Evolutionary conservation across 2,329 filamentous ascomycete genomes (phyloP).

Genomic region (Atkinsonella texensis): DNA sequence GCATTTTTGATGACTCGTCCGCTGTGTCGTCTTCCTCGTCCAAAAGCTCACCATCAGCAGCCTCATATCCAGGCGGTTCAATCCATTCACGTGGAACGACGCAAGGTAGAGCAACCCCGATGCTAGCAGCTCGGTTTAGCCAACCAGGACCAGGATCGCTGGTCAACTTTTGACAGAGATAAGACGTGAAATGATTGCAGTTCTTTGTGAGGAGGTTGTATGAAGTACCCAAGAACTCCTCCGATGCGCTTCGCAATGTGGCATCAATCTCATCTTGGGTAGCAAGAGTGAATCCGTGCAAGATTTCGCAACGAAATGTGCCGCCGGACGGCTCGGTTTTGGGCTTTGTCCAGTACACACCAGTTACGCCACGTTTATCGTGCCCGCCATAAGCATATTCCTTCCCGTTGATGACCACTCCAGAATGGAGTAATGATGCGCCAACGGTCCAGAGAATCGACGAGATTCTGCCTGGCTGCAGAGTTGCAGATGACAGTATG

Average conservation of each 20-base stretch:
- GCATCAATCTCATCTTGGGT: conserved; percentile 56
- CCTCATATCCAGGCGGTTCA: conserved; percentile 63
- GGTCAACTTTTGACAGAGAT: conserved; percentile 63
- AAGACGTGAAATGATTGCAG: conserved; percentile 80
- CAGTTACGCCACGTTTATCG: conserved; percentile 55
- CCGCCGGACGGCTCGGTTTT: conserved; percentile 62
- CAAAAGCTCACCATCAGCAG: conserved; percentile 57
- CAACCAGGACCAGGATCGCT: conserved; percentile 57
- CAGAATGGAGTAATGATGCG: conserved; percentile 67
- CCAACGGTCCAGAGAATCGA: conserved; percentile 68
- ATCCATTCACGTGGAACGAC: conserved; percentile 77
- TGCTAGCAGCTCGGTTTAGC: conserved; percentile 75
- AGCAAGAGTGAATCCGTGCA: conserved; percentile 68
- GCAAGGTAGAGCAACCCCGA: conserved; percentile 70
- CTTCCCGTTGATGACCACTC: conserved; percentile 65
- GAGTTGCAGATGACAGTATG: conserved; percentile 4
- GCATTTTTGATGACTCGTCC: conserved; percentile 47
- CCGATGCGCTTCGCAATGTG: conserved; percentile 56
- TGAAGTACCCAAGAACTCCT: conserved; percentile 60
- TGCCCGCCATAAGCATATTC: conserved; percentile 85
- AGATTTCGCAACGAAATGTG: conserved; percentile 60
- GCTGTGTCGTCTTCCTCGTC: conserved; percentile 38
- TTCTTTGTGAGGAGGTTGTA: conserved; percentile 78
- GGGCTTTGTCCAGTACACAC: conserved; percentile 74
- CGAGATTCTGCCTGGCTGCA: conserved; percentile 60